Base-by-base conservation (phyloP, 805 yeast species). In the Sungouiella blattae region DNA sequence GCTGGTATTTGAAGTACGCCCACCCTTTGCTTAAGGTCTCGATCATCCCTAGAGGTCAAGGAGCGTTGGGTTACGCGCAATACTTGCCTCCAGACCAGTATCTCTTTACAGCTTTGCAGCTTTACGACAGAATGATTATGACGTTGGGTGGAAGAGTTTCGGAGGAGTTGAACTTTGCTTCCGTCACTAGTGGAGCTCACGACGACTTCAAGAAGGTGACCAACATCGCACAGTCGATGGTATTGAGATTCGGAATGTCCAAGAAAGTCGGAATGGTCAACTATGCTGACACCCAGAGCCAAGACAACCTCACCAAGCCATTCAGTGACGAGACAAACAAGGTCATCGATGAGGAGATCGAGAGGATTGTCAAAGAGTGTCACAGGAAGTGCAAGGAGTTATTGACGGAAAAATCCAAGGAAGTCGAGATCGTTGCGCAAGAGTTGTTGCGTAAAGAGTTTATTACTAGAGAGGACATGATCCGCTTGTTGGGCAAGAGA, bases 11-110 rank as follows among this genome's bases (percentile, higher is more conserved):
- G 54, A 76, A 80, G 62, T 79, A 67, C 64, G 96, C 97, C 8
- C 95, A 88, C 58, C 97, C 97, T 6, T 67, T 88, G 40, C 75
- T 89, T 40, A 88, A 88, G 61, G 96, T 88, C n/a, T 83, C 95
- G 14, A 88, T 88, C 48, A 86, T 88, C 43, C 97, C 97, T 38
- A 78, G 95, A 60, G 96, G 96, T 15, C 86, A 84, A 60, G 96
- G 95, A 33, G 95, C 96, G 11, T 68, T 88, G 37, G 97, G 97
- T n/a, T 88, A 89, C 58, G 96, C 97, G 3, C 96, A 89, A 61
- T 86, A 88, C 54, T 69, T 89, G 43, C 97, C 97, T 12, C 86
- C 88, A 18, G 97, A 89, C 59, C 83, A 83, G 50, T 86, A 84
- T 46, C 71, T 88, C 49, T 73, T 85, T 37, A 76, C 87, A 20